A percentile compares a stretch with the other conserved stretches of the same genome.
phyloP scores from a whole-genome alignment of 1,284 basidiomycete genomes.

The Cutaneotrichosporon cutaneum region DNA sequence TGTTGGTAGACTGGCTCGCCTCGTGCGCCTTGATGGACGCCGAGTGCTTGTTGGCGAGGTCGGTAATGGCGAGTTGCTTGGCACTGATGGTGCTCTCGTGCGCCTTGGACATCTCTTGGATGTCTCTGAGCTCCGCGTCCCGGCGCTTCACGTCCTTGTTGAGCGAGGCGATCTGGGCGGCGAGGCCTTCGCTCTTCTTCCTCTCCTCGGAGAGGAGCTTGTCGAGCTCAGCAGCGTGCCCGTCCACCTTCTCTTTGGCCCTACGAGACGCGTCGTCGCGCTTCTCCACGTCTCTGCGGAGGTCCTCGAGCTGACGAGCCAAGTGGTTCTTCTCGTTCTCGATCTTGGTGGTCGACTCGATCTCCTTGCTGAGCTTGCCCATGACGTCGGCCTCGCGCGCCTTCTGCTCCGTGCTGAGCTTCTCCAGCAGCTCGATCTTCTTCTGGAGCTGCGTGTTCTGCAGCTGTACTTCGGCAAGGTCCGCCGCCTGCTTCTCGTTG shows the following conservation, averaged over 20 bases:
- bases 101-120: slow-evolving; percentile 50
- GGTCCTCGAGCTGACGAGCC: slow-evolving; percentile 66
- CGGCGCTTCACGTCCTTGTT: slow-evolving; percentile 68
- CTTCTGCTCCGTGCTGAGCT: slow-evolving; percentile 69
- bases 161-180: slow-evolving; percentile 62
- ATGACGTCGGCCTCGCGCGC: slow-evolving; percentile 64
- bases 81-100: slow-evolving; percentile 71
- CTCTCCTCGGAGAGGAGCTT: slow-evolving; percentile 67
- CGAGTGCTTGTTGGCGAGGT: slow-evolving; percentile 63
- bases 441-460: slow-evolving; percentile 78
- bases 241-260: slow-evolving; percentile 73
- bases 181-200: slow-evolving; percentile 64
- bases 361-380: slow-evolving; percentile 37
- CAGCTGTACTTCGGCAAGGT: slow-evolving; percentile 34
- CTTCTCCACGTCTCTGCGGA: slow-evolving; percentile 68
- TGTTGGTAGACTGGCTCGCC: slow-evolving; percentile 50
- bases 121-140: slow-evolving; percentile 76
- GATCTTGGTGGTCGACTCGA: slow-evolving; percentile 34
- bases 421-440: slow-evolving; percentile 75
- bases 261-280: slow-evolving; percentile 77
- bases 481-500: slow-evolving; percentile 30
- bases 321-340: slow-evolving; percentile 62
- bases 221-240: slow-evolving; percentile 68
- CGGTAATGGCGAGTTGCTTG: slow-evolving; percentile 71
- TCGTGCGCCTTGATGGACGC: slow-evolving; percentile 51